Evolutionary conservation across 2,329 filamentous ascomycete genomes (phyloP), one percentile per base, ranked within the genome.

Genomic region (Tolypocladium amazonense): DNA sequence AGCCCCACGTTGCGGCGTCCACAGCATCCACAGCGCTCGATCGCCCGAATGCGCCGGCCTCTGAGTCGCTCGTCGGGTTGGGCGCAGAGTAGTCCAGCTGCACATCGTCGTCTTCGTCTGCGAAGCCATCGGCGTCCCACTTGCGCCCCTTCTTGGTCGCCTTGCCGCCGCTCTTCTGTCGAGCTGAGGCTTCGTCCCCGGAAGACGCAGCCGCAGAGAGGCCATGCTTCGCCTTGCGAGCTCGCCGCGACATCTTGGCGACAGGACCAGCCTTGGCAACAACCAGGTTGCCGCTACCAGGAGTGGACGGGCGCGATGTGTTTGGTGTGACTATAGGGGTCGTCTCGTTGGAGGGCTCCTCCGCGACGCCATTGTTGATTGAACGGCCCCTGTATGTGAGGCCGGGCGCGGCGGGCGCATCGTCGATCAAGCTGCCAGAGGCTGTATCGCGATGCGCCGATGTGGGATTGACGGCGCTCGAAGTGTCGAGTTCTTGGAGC

Each of bases 51-150:
- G 73, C 73, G 58, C 83, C 76, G 37, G 72, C 72, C 65, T 83
- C 81, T 56, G 82, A 81, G 64, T 83, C 82, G 57, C 76, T 81
- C 47, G 76, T 77, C 30, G 77, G 77, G 55, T 80, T 81, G 25
- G 79, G 75, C 4, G 81, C 82, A n/a, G 94, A 99, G 75, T 97
- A 99, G 75, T 99, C 94, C 39, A 99, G 80, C 61, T 90, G 85
- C 20, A 88, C 81, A 30, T 58, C 62, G 62, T 90, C 89, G 60
- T 91, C 89, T 69, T 96, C 93, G 64, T 92, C 90, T 8, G 90
- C 91, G 66, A 88, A 79, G 4, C 94, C 94, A 70, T 96, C 90
- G 6, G 89, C 90, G 69, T 92, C 90, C 94, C 94, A 99, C 70
- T 89, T 92, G 63, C 94, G 86, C 67, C 90, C 90, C 72, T 91